These are phyloP conservation scores for Monosporozyma solicola DNA, from an alignment of 805 yeast species.

Conservation along the genomic window DNA sequence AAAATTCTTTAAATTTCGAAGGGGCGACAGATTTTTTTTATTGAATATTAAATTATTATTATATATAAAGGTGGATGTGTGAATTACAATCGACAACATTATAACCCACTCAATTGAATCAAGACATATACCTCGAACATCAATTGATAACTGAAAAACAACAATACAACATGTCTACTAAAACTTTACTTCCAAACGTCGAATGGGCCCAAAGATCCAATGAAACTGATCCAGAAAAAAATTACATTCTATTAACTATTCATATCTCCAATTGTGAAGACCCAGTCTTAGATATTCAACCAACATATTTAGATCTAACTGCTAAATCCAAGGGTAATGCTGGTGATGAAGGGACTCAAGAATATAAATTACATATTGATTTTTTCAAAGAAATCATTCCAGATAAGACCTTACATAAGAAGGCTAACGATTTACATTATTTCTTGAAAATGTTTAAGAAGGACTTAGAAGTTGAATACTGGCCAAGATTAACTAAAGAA, in stretches of 20 bases:
- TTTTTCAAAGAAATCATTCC: conserved; percentile 69
- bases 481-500: conserved; percentile 93
- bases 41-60: not conserved
- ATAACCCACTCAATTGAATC: not conserved
- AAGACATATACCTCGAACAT: not conserved
- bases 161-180: conserved; percentile 4
- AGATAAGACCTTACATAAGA: conserved; percentile 46
- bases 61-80: not conserved
- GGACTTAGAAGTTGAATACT: conserved; percentile 62
- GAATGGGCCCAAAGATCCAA: conserved; percentile 96
- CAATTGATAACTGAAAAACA: not conserved
- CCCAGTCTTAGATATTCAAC: conserved; percentile 53
- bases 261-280: conserved; percentile 60
- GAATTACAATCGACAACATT: not conserved
- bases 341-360: conserved; percentile 33
- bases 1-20: not conserved
- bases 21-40: not conserved
- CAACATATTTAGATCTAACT: conserved; percentile 42
- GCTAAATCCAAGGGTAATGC: conserved; percentile 37
- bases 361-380: conserved; percentile 60
- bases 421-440: conserved; percentile 45
- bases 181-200: conserved; percentile 40
- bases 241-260: conserved; percentile 66
- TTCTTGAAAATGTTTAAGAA: conserved; percentile 62
- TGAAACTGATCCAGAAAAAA: conserved; percentile 61